Evolutionary conservation across 768 basidiomycete species (phyloP), one percentile per base, ranked within the genome.

Genomic region (Sistotremastrum suecicum): DNA sequence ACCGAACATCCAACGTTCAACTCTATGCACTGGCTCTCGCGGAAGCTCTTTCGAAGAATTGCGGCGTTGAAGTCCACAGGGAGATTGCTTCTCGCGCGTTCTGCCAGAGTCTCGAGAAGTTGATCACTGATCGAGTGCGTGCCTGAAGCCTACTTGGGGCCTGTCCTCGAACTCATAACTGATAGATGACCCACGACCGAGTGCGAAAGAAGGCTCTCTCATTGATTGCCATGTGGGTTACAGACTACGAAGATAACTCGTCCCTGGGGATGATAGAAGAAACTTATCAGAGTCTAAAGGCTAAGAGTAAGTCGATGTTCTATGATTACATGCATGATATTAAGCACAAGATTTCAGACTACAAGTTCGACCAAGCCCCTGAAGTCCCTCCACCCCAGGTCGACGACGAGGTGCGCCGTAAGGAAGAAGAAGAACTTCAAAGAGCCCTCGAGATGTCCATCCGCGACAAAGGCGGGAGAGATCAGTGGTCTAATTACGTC

Each of bases 1-100:
- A 99, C 63, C 78, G 95, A 12, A 95, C 86, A 60, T 84, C 95
- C 2, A 99, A 94, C 54, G 95, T 99, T 2, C 95, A 99, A 64
- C 74, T 97, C 1, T 97, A 92, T 57, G 76, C 94, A 4, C 75
- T 99, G 4, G 77, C 87, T 1, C 71, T 98, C 11, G 74, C 82
- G 2, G 94, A 97, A 57, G 76, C 91, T 0, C 71, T 99, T 7
- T 80, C 82, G 35, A 94, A 92, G 74, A 99, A 99, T 63, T 88
- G 88, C 53, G 77, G 78, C 2, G 70, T 82, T 51, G 71, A 76
- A 29, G 65, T 97, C 7, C 78, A 91, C 59, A 72, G 83, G 40
- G 94, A 99, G 62, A 70, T 99, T 43, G 81, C 89, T 0, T 86
- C 83, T 20, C 75, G 86, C 43, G 84, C 86, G 3, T 99, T 95